Evolutionary conservation across 2,329 filamentous ascomycete species (phyloP).

Genomic region (Penicillium hordei): DNA sequence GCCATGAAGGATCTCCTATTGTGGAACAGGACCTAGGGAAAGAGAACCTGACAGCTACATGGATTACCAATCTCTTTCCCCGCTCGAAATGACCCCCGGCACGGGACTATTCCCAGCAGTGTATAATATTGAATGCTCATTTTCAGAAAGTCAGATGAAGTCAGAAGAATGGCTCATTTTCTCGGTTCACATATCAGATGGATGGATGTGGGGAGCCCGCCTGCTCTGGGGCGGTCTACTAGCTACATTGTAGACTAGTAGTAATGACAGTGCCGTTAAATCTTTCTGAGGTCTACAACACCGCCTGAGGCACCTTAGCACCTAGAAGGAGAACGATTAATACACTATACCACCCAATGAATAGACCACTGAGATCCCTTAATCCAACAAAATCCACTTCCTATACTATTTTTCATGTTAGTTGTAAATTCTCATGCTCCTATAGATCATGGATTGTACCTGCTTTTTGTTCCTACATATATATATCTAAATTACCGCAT

Average conservation of each 20-base stretch:
- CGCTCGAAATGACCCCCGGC: background rate
- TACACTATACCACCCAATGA: background rate
- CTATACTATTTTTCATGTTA: background rate
- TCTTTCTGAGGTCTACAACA: background rate
- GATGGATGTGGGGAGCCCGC: no score
- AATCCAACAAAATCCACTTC: background rate
- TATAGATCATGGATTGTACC: background rate
- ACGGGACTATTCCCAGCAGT: background rate
- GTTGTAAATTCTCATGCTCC: background rate
- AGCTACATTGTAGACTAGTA: background rate
- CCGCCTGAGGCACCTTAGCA: background rate
- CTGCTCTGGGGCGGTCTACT: background rate
- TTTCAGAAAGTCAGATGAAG: background rate
- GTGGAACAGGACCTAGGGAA: background rate
- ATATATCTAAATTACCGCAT: background rate
- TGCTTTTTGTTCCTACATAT: background rate
- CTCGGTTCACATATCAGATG: background rate
- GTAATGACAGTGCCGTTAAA: background rate
- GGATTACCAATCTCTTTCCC: slow-evolving; percentile 9
- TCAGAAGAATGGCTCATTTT: background rate
- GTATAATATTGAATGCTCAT: background rate
- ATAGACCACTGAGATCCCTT: background rate
- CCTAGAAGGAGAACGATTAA: background rate
- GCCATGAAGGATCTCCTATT: slow-evolving; percentile 19
- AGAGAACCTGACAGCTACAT: slow-evolving; percentile 3